A percentile compares a stretch with the other conserved stretches of the same genome.
These are phyloP conservation scores for Trichoderma sp. DNA, from an alignment of 2,329 filamentous ascomycete species.

Conservation along the genomic window DNA sequence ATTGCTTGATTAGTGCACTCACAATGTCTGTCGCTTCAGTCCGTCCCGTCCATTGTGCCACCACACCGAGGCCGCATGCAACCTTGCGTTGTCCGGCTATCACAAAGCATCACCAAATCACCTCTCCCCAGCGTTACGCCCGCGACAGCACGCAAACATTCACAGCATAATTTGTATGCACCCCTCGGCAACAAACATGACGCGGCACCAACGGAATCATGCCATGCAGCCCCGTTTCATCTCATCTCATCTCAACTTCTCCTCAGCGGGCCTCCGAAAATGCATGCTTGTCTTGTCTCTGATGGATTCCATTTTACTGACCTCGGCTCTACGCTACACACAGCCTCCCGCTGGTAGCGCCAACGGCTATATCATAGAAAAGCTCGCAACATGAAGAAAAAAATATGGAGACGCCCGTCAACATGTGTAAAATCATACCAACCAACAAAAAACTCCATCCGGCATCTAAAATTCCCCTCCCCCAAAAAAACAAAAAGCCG, in stretches of 20 bases:
- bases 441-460: background rate
- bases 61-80: background rate
- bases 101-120: background rate
- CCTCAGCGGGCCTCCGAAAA: background rate
- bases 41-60: background rate
- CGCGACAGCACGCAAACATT: background rate
- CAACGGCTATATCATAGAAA: constrained; percentile 6
- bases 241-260: background rate
- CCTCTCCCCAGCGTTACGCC: background rate
- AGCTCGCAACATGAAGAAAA: background rate
- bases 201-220: background rate
- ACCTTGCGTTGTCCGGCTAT: background rate
- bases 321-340: constrained; percentile 1
- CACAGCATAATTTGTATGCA: background rate
- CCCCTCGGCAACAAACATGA: background rate
- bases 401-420: background rate
- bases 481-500: background rate
- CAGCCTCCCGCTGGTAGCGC: background rate
- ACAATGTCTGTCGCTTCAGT: background rate
- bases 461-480: constrained; percentile 1
- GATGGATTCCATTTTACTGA: background rate
- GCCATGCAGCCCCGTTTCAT: background rate
- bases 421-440: background rate
- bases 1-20: background rate
- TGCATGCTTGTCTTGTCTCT: background rate